These are phyloP conservation scores for Withania somnifera DNA, from an alignment of 305 asterid genomes.

Conservation along the genomic window DNA sequence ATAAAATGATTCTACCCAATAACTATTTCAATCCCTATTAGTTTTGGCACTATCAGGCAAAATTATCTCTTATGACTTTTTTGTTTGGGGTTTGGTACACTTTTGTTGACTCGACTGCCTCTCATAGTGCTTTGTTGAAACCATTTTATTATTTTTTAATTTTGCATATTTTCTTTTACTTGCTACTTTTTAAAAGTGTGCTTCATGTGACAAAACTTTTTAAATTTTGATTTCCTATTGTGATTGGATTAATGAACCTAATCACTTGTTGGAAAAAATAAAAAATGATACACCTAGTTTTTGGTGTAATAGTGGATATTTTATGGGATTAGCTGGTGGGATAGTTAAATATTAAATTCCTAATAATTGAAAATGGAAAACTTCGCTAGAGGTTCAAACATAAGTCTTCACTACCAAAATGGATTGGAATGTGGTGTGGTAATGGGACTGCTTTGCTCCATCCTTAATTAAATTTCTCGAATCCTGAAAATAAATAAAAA, in stretches of 20 bases:
- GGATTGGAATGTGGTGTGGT: too few relatives aligned
- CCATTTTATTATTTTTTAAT: not conserved
- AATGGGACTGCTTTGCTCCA: too few relatives aligned
- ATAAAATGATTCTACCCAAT: too few relatives aligned
- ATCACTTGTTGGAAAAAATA: not conserved
- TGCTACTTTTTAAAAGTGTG: not conserved
- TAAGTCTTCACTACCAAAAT: too few relatives aligned
- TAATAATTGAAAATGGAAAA: too few relatives aligned
- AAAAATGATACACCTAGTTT: not conserved
- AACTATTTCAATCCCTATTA: too few relatives aligned
- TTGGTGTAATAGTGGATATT: too few relatives aligned
- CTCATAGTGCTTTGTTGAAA: not conserved
- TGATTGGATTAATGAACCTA: constrained; percentile 2
- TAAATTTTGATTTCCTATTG: not conserved
- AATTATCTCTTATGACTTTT: constrained; percentile 24
- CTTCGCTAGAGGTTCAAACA: too few relatives aligned
- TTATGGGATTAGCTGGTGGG: too few relatives aligned
- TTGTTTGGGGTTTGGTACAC: constrained; percentile 16
- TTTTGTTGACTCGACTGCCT: constrained; percentile 13
- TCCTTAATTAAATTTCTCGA: too few relatives aligned
- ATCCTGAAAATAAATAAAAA: too few relatives aligned
- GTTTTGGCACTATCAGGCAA: not conserved
- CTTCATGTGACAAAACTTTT: not conserved
- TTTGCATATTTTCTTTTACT: not conserved
- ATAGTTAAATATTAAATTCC: too few relatives aligned